A percentile compares a stretch with the other conserved stretches of the same genome.
Conservation (phyloP, 2,329 filamentous ascomycete species). For the Fusarium abutilonis region DNA sequence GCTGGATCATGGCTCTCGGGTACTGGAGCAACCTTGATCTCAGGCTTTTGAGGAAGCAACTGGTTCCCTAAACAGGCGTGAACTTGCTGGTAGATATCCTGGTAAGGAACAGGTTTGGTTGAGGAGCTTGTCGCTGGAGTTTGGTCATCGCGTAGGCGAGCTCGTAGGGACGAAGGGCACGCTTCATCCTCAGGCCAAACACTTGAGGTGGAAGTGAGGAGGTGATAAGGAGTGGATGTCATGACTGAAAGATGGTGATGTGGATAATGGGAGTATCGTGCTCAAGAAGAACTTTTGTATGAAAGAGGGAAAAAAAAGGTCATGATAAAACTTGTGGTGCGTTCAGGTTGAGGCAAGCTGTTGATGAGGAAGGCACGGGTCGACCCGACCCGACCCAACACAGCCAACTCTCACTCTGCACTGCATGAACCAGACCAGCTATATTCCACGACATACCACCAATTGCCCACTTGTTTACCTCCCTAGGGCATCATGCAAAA, state of each 20-base stretch:
- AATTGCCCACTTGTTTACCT: too few relatives aligned
- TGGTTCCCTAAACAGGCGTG: conserved; percentile 33
- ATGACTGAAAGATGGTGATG: not conserved
- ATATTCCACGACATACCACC: too few relatives aligned
- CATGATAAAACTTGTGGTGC: too few relatives aligned
- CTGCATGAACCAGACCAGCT: too few relatives aligned
- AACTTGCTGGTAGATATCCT: conserved; percentile 42
- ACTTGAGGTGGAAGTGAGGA: conserved; percentile 18
- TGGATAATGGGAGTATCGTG: too few relatives aligned
- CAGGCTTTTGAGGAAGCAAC: not conserved
- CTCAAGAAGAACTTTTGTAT: too few relatives aligned
- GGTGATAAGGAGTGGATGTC: not conserved
- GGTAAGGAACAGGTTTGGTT: conserved; percentile 3
- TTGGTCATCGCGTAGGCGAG: conserved; percentile 44
- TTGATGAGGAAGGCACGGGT: too few relatives aligned
- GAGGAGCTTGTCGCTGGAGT: conserved; percentile 14
- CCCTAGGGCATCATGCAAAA: too few relatives aligned
- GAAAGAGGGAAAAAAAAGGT: too few relatives aligned
- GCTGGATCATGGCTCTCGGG: not conserved
- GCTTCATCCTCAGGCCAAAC: conserved; percentile 2
- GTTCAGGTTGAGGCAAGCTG: too few relatives aligned
- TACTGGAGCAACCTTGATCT: not conserved
- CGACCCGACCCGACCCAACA: too few relatives aligned
- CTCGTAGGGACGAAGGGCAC: conserved; percentile 43
- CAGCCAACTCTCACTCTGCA: too few relatives aligned